Evolutionary conservation across 768 basidiomycete species (phyloP), one percentile per base, ranked within the genome.

Genomic region (Mrakia blollopis): DNA sequence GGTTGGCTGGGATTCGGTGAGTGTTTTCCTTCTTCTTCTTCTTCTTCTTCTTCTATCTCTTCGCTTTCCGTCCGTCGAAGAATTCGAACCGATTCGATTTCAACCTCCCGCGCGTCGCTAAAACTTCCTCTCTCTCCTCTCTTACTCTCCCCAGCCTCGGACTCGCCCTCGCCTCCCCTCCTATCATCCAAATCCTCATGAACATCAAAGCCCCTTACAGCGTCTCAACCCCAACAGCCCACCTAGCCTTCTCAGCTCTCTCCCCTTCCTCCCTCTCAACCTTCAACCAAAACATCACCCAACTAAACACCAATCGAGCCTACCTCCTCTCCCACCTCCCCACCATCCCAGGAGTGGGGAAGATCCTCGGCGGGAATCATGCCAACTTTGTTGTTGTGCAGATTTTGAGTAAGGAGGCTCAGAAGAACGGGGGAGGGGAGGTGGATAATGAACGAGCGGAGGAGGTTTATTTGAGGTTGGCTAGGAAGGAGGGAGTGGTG

Each of bases 121-220:
- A 21, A n/a, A 39, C 37, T 35, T 21, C 25, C 61, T 60, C n/a
- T 63, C 30, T 30, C 50, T 21, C 7, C 41, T 18, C 30, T 25
- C 57, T 23, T 28, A 47, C 23, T 18, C 37, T 14, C 39, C 62
- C 39, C 52, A 63, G 94, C 67, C 86, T 99, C 37, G 97, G 97
- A 0, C 88, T 95, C 65, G 93, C 93, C 0, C 85, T 98, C 74
- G 92, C 94, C 8, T 91, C 94, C 78, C 94, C 94, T 0, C 89
- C 92, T 0, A 85, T 99, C 18, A 91, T 98, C 63, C 95, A 94
- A 80, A 87, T 98, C 79, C 89, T 98, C 73, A 88, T 89, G 77
- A 98, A 98, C 83, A 92, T 95, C 37, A 99, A 99, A 83, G 97
- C 96, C 0, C 97, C 97, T 0, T 99, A 98, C 86, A 98, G 97